These are phyloP conservation scores for Phallus indusiatus DNA, from an alignment of 768 basidiomycete genomes.

Conservation along the genomic window DNA sequence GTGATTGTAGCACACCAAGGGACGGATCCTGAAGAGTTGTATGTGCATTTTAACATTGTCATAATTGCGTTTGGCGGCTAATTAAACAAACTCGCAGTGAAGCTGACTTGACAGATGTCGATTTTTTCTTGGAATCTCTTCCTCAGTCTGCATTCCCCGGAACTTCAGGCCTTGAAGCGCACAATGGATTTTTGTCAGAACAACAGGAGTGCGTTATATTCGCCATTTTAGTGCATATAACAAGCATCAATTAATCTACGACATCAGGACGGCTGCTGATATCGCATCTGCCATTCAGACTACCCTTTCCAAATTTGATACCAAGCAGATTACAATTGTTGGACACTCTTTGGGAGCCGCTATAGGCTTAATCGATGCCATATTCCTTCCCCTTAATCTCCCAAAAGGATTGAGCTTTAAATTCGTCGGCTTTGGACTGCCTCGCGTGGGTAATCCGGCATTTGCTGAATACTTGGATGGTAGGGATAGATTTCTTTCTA, in stretches of 20 bases:
- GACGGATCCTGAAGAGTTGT: conserved; percentile 25
- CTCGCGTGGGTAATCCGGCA: conserved; percentile 42
- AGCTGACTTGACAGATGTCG: conserved; percentile 30
- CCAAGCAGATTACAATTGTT: conserved; percentile 33
- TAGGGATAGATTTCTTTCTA: neutral
- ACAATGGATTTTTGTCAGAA: conserved; percentile 34
- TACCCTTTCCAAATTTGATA: conserved; percentile 24
- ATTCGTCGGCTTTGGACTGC: conserved; percentile 37
- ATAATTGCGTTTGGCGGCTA: neutral
- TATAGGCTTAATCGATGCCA: conserved; percentile 39
- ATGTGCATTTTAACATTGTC: conserved; percentile 1
- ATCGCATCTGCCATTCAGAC: conserved; percentile 32
- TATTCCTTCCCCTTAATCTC: conserved; percentile 46
- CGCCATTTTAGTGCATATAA: neutral
- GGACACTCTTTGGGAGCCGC: conserved; percentile 49
- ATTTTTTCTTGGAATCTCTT: conserved; percentile 24
- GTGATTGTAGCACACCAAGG: conserved; percentile 32
- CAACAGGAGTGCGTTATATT: conserved; percentile 17
- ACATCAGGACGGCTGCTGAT: conserved; percentile 28
- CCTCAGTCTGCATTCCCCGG: conserved; percentile 36
- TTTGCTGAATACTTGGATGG: conserved; percentile 41
- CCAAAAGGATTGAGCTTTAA: conserved; percentile 29
- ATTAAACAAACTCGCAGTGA: conserved; percentile 17
- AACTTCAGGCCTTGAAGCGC: conserved; percentile 28
- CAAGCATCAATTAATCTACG: neutral